Conservation (phyloP, 305 asterid species). For the Salvia sclarea region DNA sequence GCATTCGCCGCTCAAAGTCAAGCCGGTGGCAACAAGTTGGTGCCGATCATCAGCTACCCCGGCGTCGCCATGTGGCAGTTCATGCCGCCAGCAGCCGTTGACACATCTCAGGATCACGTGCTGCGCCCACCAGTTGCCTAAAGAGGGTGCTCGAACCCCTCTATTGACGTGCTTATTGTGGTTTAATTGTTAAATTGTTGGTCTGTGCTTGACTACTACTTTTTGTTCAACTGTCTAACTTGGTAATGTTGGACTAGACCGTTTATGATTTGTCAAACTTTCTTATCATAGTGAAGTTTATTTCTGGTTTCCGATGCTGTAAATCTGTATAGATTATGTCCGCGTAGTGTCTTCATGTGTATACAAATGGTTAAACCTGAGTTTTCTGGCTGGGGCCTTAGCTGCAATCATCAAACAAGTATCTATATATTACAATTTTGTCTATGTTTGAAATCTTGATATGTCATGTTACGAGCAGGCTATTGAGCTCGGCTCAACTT, state of each 20-base stretch:
- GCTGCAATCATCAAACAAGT: neutral
- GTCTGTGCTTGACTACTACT: slow-evolving; percentile 38
- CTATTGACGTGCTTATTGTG: slow-evolving; percentile 18
- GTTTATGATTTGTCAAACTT: slow-evolving; percentile 35
- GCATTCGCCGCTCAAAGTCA: slow-evolving; percentile 73
- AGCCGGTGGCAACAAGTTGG: slow-evolving; percentile 68
- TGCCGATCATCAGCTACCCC: slow-evolving; percentile 62
- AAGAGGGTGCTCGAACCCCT: slow-evolving; percentile 35
- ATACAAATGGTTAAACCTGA: neutral
- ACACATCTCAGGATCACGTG: slow-evolving; percentile 68
- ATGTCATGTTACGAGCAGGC: neutral
- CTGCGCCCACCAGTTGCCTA: slow-evolving; percentile 72
- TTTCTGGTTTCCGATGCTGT: slow-evolving; percentile 28
- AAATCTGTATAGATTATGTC: slow-evolving; percentile 28
- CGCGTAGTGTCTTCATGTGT: neutral
- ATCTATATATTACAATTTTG: neutral
- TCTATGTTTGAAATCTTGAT: neutral
- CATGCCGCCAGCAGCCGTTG: slow-evolving; percentile 72
- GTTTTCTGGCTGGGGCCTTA: neutral
- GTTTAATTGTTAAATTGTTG: slow-evolving; percentile 40
- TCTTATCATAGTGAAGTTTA: slow-evolving; percentile 32
- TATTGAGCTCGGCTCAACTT: too few species aligned
- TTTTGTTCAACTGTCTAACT: slow-evolving; percentile 40
- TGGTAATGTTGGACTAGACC: slow-evolving; percentile 34
- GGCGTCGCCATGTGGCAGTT: slow-evolving; percentile 75